These are phyloP conservation scores for Gymnopilus junonius DNA, from an alignment of 768 basidiomycete genomes.

Conservation along the genomic window DNA sequence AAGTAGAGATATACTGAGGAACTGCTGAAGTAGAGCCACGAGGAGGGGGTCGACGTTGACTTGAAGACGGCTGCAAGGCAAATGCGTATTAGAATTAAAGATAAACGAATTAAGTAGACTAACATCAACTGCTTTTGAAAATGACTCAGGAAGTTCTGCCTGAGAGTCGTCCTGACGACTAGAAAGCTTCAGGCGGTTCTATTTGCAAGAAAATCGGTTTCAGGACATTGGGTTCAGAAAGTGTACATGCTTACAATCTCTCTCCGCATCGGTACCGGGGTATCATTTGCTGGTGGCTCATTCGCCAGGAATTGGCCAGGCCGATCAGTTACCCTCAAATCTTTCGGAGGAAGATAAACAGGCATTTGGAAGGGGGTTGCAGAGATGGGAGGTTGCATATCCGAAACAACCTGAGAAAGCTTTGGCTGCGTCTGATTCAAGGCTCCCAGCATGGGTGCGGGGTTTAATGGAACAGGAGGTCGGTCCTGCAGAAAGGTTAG, in stretches of 20 bases:
- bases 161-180: constrained; percentile 11
- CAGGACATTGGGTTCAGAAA: background rate
- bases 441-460: background rate
- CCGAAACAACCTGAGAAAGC: background rate
- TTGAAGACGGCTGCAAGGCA: background rate
- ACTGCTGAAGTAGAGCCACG: background rate
- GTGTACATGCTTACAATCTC: constrained; percentile 23
- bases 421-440: background rate
- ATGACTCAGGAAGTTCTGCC: background rate
- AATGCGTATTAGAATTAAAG: background rate
- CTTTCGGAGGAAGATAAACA: constrained; percentile 25
- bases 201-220: background rate
- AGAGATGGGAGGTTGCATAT: constrained; percentile 3
- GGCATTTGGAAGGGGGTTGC: constrained; percentile 21
- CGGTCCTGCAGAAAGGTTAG: background rate
- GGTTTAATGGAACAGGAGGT: background rate
- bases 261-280: constrained; percentile 12
- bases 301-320: constrained; percentile 11
- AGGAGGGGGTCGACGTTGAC: constrained; percentile 17
- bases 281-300: background rate
- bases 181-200: constrained; percentile 22
- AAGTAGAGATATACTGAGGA: background rate
- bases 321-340: constrained; percentile 16
- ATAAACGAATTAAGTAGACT: background rate
- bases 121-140: constrained; percentile 4